Evolutionary conservation across 371 early-diverging fungal genomes (phyloP).

Genomic region (Haplosporangium sp.): DNA sequence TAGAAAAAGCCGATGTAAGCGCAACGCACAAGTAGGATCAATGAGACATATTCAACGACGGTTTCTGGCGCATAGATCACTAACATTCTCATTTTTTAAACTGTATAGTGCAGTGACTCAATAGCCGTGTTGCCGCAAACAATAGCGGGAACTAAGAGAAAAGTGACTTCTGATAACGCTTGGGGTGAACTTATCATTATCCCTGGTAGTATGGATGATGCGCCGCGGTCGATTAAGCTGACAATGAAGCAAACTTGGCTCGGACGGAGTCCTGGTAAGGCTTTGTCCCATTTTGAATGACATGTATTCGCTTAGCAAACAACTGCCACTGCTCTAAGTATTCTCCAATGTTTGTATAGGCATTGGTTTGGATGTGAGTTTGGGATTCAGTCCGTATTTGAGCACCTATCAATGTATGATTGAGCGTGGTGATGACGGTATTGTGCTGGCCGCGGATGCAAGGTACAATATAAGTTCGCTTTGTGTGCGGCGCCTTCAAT

Average conservation of each 20-base stretch:
- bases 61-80: too few species aligned
- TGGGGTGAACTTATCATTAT: slow-evolving; percentile 25
- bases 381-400: background rate
- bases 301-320: background rate
- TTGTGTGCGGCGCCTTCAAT: background rate
- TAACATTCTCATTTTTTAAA: too few species aligned
- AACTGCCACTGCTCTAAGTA: background rate
- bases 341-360: background rate
- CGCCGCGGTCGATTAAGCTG: slow-evolving; percentile 23
- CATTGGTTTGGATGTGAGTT: background rate
- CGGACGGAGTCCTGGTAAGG: slow-evolving; percentile 5
- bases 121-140: background rate
- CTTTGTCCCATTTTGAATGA: background rate
- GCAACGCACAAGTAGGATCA: background rate
- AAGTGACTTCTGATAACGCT: background rate
- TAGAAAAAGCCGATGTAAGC: slow-evolving; percentile 31
- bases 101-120: background rate
- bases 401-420: slow-evolving; percentile 23
- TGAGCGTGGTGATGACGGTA: background rate
- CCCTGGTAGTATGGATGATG: slow-evolving; percentile 18
- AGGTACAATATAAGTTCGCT: slow-evolving; percentile 6
- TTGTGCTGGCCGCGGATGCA: slow-evolving; percentile 11
- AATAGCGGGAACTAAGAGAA: background rate
- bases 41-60: background rate
- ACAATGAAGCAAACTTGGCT: background rate